Conservation (phyloP, 2,329 filamentous ascomycete species). For the Nemania diffusa region DNA sequence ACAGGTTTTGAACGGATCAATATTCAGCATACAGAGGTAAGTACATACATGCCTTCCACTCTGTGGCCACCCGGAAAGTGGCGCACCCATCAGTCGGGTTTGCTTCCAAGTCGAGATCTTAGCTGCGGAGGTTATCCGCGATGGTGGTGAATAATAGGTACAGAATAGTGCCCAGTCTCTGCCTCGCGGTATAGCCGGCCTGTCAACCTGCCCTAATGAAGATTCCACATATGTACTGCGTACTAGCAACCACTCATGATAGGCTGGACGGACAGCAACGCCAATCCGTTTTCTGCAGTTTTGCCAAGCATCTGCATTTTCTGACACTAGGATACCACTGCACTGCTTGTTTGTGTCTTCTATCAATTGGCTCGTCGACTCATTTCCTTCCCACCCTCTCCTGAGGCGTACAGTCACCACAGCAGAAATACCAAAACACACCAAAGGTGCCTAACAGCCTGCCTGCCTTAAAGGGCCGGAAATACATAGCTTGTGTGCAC, state of each 20-base stretch:
- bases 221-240: constrained; percentile 22
- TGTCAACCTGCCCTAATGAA: constrained; percentile 32
- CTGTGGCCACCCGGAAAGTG: constrained; percentile 6
- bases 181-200: constrained; percentile 33
- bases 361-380: constrained; percentile 12
- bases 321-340: constrained; percentile 20
- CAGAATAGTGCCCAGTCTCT: constrained; percentile 25
- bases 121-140: constrained; percentile 17
- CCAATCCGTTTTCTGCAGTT: constrained; percentile 19
- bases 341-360: neutral
- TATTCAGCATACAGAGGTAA: neutral
- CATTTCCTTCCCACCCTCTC: neutral
- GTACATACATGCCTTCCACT: constrained; percentile 1
- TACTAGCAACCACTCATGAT: constrained; percentile 15
- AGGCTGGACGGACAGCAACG: constrained; percentile 12
- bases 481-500: neutral
- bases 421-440: constrained; percentile 15
- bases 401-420: constrained; percentile 21
- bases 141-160: neutral
- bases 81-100: constrained; percentile 13
- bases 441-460: constrained; percentile 20
- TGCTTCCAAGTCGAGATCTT: constrained; percentile 12
- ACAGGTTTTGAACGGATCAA: constrained; percentile 23
- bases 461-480: constrained; percentile 19
- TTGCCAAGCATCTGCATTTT: constrained; percentile 15